These are phyloP conservation scores for Phytopythium chamaehyphon DNA, from an alignment of 352 stramenopile species.

Conservation along the genomic window DNA sequence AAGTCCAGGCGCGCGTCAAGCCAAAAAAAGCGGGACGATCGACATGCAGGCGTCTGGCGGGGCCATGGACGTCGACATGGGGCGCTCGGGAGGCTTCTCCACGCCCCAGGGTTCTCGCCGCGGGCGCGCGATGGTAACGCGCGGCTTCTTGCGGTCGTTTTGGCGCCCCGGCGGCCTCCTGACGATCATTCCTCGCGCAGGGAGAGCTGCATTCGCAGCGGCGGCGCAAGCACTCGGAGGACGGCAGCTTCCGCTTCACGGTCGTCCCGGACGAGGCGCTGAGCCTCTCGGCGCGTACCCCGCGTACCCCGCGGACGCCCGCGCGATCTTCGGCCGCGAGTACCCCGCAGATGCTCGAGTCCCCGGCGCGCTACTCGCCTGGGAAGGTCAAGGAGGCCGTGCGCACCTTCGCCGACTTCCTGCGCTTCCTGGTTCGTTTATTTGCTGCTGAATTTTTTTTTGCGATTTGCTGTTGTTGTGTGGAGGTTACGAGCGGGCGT, in stretches of 20 bases:
- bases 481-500: not conserved
- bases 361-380: slow-evolving; percentile 60
- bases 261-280: slow-evolving; percentile 38
- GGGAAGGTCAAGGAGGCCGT: slow-evolving; percentile 75
- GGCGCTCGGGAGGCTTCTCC: slow-evolving; percentile 10
- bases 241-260: slow-evolving; percentile 49
- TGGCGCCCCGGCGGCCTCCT: not conserved
- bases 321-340: slow-evolving; percentile 25
- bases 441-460: not conserved
- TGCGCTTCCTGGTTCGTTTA: slow-evolving; percentile 73
- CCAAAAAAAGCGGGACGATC: not conserved
- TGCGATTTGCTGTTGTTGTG: not conserved
- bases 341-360: slow-evolving; percentile 33
- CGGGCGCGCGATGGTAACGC: slow-evolving; percentile 5
- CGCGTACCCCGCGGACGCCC: slow-evolving; percentile 22
- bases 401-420: slow-evolving; percentile 76
- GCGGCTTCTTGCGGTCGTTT: not conserved
- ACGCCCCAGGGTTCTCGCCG: slow-evolving; percentile 12
- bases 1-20: not conserved
- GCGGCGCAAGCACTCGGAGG: slow-evolving; percentile 19
- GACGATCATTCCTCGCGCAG: not conserved
- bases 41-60: not conserved
- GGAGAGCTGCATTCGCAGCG: slow-evolving; percentile 16
- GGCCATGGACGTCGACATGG: slow-evolving; percentile 28
- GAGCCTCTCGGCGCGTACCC: slow-evolving; percentile 7